phyloP scores from a whole-genome alignment of 768 basidiomycete genomes.

The Agrocybe chaxingu region DNA sequence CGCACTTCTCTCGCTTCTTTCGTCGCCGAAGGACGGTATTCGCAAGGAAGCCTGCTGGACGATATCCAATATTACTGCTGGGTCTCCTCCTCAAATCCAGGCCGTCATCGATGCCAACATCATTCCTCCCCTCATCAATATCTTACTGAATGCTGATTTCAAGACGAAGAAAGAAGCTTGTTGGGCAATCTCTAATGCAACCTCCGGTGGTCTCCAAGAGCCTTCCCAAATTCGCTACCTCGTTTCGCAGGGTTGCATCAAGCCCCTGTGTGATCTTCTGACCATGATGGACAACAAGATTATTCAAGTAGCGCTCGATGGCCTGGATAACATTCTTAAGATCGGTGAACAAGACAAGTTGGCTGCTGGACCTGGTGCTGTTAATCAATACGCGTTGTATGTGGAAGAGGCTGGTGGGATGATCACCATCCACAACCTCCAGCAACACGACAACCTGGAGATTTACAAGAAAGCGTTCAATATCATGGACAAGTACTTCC shows the following conservation, averaged over 20 bases:
- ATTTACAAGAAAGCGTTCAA: slow-evolving; percentile 99
- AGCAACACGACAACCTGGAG: slow-evolving; percentile 98
- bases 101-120: slow-evolving; percentile 97
- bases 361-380: slow-evolving; percentile 72
- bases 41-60: slow-evolving; percentile 99
- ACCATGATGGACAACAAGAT: slow-evolving; percentile 99
- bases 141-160: slow-evolving; percentile 96
- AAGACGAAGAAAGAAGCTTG: slow-evolving; percentile 99
- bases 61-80: slow-evolving; percentile 97
- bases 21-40: slow-evolving; percentile 97
- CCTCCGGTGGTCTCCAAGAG: slow-evolving; percentile 95
- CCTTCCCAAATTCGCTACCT: slow-evolving; percentile 97
- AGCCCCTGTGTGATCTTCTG: slow-evolving; percentile 94
- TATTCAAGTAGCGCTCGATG: slow-evolving; percentile 96
- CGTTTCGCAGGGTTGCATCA: slow-evolving; percentile 96
- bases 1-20: slow-evolving; percentile 87
- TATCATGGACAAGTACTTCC: slow-evolving; percentile 98
- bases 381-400: slow-evolving; percentile 90
- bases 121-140: slow-evolving; percentile 97
- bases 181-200: slow-evolving; percentile 99
- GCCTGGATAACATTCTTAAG: slow-evolving; percentile 96
- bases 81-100: slow-evolving; percentile 95
- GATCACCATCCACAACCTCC: slow-evolving; percentile 97
- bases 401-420: slow-evolving; percentile 99
- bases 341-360: slow-evolving; percentile 95